phyloP scores from a whole-genome alignment of 495 filamentous ascomycete genomes.

The Bathelium albidoporum region DNA sequence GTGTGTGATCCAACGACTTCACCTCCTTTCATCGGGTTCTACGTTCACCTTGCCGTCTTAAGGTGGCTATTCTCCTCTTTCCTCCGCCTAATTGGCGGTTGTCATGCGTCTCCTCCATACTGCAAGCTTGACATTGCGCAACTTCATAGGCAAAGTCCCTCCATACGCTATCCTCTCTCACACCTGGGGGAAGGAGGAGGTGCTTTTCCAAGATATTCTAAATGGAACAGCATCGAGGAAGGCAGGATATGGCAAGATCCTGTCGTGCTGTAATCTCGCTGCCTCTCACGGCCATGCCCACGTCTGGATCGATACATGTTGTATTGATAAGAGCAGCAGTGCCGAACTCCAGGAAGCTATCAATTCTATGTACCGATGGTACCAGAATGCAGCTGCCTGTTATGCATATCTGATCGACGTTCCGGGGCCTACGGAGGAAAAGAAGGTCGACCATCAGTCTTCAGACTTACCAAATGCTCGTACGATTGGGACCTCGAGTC shows the following conservation, averaged over 20 bases:
- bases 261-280: background rate
- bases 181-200: conserved; percentile 14
- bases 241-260: conserved; percentile 7
- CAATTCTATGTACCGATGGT: conserved; percentile 20
- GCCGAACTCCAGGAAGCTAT: conserved; percentile 17
- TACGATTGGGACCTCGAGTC: too few species aligned
- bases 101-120: background rate
- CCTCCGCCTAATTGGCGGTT: too few species aligned
- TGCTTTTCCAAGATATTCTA: conserved; percentile 11
- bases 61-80: too few species aligned
- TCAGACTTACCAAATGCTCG: too few species aligned
- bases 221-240: background rate
- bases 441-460: background rate
- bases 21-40: too few species aligned
- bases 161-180: conserved; percentile 16
- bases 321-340: conserved; percentile 20
- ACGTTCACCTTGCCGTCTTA: too few species aligned
- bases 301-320: conserved; percentile 19
- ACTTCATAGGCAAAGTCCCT: background rate
- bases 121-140: background rate
- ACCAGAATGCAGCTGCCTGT: conserved; percentile 10
- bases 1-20: too few species aligned
- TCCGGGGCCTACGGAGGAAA: background rate
- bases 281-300: background rate
- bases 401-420: conserved; percentile 15